A percentile compares a stretch with the other conserved stretches of the same genome.
Evolutionary conservation across 2,329 filamentous ascomycete species (phyloP).

Genomic region (Penicillium sp.): DNA sequence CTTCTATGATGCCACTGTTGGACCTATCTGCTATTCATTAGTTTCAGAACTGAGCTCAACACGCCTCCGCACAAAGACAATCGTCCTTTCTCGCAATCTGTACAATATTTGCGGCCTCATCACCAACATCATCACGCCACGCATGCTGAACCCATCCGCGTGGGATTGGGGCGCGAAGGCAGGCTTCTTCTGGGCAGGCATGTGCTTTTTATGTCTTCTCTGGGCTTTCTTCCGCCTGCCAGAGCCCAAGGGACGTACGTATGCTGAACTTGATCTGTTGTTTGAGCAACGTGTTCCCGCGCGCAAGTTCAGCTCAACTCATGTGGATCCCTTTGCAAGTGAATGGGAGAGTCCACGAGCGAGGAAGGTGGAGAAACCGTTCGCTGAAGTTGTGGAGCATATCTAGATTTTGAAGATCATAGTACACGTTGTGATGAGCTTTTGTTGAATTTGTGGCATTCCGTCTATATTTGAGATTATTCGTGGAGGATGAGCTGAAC

Average conservation of each 20-base stretch:
- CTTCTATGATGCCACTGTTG: constrained; percentile 61
- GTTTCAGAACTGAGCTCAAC: constrained; percentile 60
- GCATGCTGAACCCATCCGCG: constrained; percentile 41
- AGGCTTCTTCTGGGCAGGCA: constrained; percentile 52
- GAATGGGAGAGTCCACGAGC: not conserved
- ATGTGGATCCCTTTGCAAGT: constrained; percentile 39
- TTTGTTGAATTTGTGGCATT: not conserved
- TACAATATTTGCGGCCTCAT: constrained; percentile 49
- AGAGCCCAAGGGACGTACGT: constrained; percentile 51
- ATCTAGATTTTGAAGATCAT: not conserved
- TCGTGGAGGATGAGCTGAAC: not conserved
- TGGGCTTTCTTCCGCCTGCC: constrained; percentile 55
- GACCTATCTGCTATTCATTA: constrained; percentile 59
- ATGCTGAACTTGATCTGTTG: constrained; percentile 49
- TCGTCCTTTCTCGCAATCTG: constrained; percentile 56
- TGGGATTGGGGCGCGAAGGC: constrained; percentile 48
- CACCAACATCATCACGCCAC: constrained; percentile 45
- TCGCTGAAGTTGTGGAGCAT: not conserved
- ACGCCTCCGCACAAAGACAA: constrained; percentile 59
- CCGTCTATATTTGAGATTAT: too few species aligned
- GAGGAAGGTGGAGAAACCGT: constrained; percentile 3
- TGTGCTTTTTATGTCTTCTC: constrained; percentile 40
- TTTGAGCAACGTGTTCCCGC: constrained; percentile 50
- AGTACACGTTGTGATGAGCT: not conserved
- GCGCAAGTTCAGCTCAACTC: constrained; percentile 45